phyloP scores from a whole-genome alignment of 495 filamentous ascomycete genomes.

The Platismatia glauca region DNA sequence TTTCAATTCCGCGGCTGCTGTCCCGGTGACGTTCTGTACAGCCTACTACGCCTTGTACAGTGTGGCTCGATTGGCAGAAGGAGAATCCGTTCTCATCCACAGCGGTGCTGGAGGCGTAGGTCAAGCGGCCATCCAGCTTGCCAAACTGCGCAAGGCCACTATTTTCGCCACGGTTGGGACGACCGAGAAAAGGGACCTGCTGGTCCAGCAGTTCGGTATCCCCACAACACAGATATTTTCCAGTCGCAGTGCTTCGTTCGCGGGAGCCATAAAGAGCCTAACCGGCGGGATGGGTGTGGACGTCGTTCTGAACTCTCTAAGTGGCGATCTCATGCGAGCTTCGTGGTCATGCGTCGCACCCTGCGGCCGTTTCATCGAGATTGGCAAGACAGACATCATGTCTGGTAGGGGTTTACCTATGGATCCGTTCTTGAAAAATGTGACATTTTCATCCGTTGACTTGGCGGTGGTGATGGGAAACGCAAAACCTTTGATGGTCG shows the following conservation, averaged over 20 bases:
- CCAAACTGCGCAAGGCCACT: constrained; percentile 36
- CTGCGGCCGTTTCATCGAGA: constrained; percentile 49
- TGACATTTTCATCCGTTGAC: constrained; percentile 39
- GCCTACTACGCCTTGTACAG: constrained; percentile 16
- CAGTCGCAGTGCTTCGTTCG: constrained; percentile 37
- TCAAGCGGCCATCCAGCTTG: constrained; percentile 52
- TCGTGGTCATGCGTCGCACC: constrained; percentile 42
- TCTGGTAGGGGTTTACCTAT: constrained; percentile 32
- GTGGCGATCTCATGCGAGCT: constrained; percentile 33
- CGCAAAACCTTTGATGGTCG: constrained; percentile 30
- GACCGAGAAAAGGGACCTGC: constrained; percentile 27
- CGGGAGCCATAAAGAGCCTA: constrained; percentile 35
- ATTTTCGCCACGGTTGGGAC: constrained; percentile 17
- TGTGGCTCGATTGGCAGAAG: constrained; percentile 26
- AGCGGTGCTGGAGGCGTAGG: constrained; percentile 50
- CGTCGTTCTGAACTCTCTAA: constrained; percentile 52
- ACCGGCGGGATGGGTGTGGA: constrained; percentile 49
- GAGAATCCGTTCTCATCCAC: constrained; percentile 53
- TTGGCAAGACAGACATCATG: constrained; percentile 44
- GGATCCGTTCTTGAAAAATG: constrained; percentile 31
- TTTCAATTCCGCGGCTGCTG: too few relatives aligned
- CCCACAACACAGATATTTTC: constrained; percentile 28
- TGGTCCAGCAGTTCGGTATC: constrained; percentile 15
- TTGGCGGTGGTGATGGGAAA: constrained; percentile 25
- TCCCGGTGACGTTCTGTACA: too few relatives aligned